phyloP scores from a whole-genome alignment of 2,329 filamentous ascomycete genomes.

The Cytospora paraplurivora region DNA sequence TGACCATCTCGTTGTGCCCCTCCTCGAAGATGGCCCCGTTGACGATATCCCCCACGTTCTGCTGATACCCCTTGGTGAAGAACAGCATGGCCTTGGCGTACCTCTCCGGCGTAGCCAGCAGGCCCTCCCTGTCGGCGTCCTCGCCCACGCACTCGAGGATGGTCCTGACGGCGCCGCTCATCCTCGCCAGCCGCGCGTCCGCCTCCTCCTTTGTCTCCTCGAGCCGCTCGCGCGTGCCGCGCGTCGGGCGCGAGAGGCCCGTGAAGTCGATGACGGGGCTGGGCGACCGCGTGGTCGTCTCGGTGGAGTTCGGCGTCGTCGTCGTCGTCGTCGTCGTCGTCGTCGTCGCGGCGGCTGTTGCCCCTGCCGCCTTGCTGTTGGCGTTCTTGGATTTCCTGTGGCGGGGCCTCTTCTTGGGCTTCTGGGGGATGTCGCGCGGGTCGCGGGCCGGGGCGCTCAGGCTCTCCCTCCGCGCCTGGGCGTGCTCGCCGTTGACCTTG shows the following conservation, averaged over 20 bases:
- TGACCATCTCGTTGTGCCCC: conserved; percentile 95
- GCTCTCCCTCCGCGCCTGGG: conserved; percentile 50
- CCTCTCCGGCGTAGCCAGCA: conserved; percentile 72
- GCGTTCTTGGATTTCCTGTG: conserved; percentile 20
- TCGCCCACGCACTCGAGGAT: conserved; percentile 71
- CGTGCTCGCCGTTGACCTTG: conserved; percentile 30
- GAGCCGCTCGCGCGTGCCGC: conserved; percentile 64
- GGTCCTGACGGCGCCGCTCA: conserved; percentile 64
- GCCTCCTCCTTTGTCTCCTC: conserved; percentile 58
- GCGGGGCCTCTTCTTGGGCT: conserved; percentile 34
- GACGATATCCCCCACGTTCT: conserved; percentile 88
- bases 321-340: no score
- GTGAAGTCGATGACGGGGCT: conserved; percentile 64
- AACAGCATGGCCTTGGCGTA: conserved; percentile 96
- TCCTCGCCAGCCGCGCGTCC: conserved; percentile 55
- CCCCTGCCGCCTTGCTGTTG: background rate
- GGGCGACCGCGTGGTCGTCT: conserved; percentile 45
- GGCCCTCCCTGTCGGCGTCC: conserved; percentile 65
- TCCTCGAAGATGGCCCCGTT: conserved; percentile 96
- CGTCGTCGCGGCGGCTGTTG: background rate
- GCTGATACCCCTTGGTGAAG: conserved; percentile 95
- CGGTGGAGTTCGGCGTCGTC: conserved; percentile 21
- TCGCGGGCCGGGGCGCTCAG: conserved; percentile 64
- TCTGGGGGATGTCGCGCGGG: conserved; percentile 55
- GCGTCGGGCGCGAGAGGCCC: conserved; percentile 60